Evolutionary conservation across 495 filamentous ascomycete species (phyloP), one percentile per base, ranked within the genome.

Genomic region (Letharia columbiana): DNA sequence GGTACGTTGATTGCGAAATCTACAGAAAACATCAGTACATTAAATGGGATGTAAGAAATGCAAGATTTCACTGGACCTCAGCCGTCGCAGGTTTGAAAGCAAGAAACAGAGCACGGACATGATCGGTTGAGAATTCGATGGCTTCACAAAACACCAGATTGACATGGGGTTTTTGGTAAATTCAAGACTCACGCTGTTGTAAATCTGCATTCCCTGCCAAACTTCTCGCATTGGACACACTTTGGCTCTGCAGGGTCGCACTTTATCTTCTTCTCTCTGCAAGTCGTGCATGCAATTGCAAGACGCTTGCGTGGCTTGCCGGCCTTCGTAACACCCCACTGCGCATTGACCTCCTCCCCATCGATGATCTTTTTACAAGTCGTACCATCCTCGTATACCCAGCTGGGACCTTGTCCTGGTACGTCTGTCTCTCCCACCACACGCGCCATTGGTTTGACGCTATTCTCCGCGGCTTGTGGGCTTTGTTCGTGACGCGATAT

Each of bases 231-330:
- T 73, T 96, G 91, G 63, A 90, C 84, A 71, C 92, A 96, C 66
- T 89, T 88, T 41, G 89, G 89, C 64, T 86, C 85, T 68, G 90
- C 91, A 10, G 91, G 92, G 66, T 96, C 91, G 70, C 92, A 96
- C 74, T 94, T 96, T 78, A 96, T 94, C 80, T 96, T 96, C 84
- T 96, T 96, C 76, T 96, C 91, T 40, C 92, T 85, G 74, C 92
- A 96, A 13, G 90, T 92, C 61, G 93, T 80, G 71, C 92, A 96
- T 20, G 92, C 92, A 68, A 94, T 91, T 41, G 91, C 91, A 20
- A 96, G 79, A 57, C 92, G 82, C 75, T 96, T 96, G 68, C 92
- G 83, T 42, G 92, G 91, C 74, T 93, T 96, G 13, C 91, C 91
- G 4, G 91, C 92, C 73, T 96, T 96, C 33, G 92, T 96, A 35